Evolutionary conservation across 2,329 filamentous ascomycete species (phyloP), one percentile per base, ranked within the genome.

Genomic region (Didymella pomorum): DNA sequence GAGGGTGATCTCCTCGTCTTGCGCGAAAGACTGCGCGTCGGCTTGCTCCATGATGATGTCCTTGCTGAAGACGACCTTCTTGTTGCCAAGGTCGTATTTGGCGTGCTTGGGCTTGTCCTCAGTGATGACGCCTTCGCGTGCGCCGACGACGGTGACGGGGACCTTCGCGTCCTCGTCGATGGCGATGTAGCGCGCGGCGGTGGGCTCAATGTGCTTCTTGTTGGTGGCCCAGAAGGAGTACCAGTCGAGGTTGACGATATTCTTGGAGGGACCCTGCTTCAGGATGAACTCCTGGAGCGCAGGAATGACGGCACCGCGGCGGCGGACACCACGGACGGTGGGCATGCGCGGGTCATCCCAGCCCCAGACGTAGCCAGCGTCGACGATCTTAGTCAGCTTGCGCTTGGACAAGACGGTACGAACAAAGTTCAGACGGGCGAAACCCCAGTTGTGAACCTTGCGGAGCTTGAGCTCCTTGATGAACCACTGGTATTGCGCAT

Each of bases 291-390:
- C 90, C 48, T 90, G 87, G 31, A 95, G 84, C 16, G 91, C 91
- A 23, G 89, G 83, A 47, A 93, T 87, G 12, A 90, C 92, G 85
- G 93, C 89, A 57, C 91, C 91, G 37, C 91, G 87, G 59, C 91
- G 84, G 59, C 89, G 84, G 47, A 95, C 89, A 74, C 91, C 91
- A 21, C 91, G 87, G 55, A 93, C 88, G 10, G 91, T 94, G 9
- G 91, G 91, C 90, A 95, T 92, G 49, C 91, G 88, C 21, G 91
- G 91, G 74, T 94, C 91, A 67, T 95, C 91, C 91, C 91, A 95
- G 64, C 91, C 91, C 84, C 86, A 89, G 44, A 95, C 91, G 57
- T 85, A 85, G 58, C 89, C 89, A 26, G 86, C 82, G 49, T 93
- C 89, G 48, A 95, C 91, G 25, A 95, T 85, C 81, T 92, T 92